Conservation (phyloP, 768 basidiomycete genomes). For the Termitomyces sp. region DNA sequence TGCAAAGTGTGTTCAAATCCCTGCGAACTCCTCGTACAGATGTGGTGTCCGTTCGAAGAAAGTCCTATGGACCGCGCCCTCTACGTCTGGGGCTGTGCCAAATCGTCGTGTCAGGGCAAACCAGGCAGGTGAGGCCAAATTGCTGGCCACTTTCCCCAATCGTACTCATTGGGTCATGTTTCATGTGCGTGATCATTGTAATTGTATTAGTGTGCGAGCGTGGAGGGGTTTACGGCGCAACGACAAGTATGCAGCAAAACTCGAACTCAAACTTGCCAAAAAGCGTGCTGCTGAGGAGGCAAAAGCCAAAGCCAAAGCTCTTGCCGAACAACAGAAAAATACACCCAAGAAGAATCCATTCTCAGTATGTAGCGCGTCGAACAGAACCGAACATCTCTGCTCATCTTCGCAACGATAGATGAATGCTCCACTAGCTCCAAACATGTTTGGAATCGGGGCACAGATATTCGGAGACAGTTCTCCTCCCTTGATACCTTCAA, state of each 20-base stretch:
- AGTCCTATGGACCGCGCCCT: slow-evolving; percentile 83
- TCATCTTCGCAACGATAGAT: slow-evolving; percentile 17
- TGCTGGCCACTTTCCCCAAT: slow-evolving; percentile 5
- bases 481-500: slow-evolving; percentile 12
- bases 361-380: slow-evolving; percentile 40
- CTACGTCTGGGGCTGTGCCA: slow-evolving; percentile 83
- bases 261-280: slow-evolving; percentile 50
- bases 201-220: slow-evolving; percentile 61
- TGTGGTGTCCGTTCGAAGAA: slow-evolving; percentile 88
- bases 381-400: background rate
- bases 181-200: slow-evolving; percentile 1
- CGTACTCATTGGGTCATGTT: slow-evolving; percentile 11
- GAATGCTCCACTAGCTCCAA: slow-evolving; percentile 22
- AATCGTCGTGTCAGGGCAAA: slow-evolving; percentile 67
- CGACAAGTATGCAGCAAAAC: slow-evolving; percentile 68
- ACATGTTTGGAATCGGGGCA: slow-evolving; percentile 55
- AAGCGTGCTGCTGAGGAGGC: slow-evolving; percentile 36
- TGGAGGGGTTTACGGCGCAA: slow-evolving; percentile 78
- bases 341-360: slow-evolving; percentile 60
- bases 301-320: slow-evolving; percentile 28
- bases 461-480: slow-evolving; percentile 56
- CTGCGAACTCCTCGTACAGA: slow-evolving; percentile 81
- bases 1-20: slow-evolving; percentile 71
- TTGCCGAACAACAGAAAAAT: slow-evolving; percentile 27
- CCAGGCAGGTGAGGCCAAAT: slow-evolving; percentile 62